These are phyloP conservation scores for Lichtheimia ramosa DNA, from an alignment of 371 early-diverging fungal species.

Conservation along the genomic window DNA sequence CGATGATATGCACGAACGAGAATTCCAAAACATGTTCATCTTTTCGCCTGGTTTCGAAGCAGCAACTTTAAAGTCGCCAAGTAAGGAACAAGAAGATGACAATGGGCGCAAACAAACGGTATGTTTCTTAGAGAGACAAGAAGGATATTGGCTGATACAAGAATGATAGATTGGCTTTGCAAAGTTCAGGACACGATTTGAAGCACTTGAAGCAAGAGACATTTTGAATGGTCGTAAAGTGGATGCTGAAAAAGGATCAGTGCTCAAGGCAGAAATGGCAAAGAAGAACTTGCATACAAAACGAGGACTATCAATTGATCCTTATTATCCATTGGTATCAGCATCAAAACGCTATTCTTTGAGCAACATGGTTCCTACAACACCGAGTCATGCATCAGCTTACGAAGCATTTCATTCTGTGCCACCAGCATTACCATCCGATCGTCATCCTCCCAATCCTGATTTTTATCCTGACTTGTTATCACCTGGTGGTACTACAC, in stretches of 20 bases:
- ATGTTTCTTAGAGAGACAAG: neutral
- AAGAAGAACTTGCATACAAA: constrained; percentile 88
- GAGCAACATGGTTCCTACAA: neutral
- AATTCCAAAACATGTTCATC: constrained; percentile 95
- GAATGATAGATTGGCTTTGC: constrained; percentile 82
- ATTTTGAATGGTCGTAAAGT: constrained; percentile 82
- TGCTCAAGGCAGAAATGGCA: constrained; percentile 91
- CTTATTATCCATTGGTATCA: constrained; percentile 7
- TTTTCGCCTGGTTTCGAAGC: constrained; percentile 94
- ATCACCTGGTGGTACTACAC: constrained; percentile 21
- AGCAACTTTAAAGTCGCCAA: constrained; percentile 82
- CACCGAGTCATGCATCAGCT: constrained; percentile 9
- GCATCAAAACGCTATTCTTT: constrained; percentile 12
- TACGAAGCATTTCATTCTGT: constrained; percentile 53
- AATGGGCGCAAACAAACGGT: constrained; percentile 23
- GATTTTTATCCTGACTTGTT: constrained; percentile 50
- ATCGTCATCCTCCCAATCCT: constrained; percentile 46
- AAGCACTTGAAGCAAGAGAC: constrained; percentile 84
- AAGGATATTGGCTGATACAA: neutral
- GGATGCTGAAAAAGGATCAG: constrained; percentile 77
- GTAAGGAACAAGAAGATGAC: constrained; percentile 56
- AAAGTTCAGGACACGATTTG: constrained; percentile 83
- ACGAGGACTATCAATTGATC: constrained; percentile 30
- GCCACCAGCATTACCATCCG: constrained; percentile 39
- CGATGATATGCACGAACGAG: constrained; percentile 93